Evolutionary conservation across 2,329 filamentous ascomycete genomes (phyloP), one percentile per base, ranked within the genome.

Genomic region (Sordariomycetes sp.): DNA sequence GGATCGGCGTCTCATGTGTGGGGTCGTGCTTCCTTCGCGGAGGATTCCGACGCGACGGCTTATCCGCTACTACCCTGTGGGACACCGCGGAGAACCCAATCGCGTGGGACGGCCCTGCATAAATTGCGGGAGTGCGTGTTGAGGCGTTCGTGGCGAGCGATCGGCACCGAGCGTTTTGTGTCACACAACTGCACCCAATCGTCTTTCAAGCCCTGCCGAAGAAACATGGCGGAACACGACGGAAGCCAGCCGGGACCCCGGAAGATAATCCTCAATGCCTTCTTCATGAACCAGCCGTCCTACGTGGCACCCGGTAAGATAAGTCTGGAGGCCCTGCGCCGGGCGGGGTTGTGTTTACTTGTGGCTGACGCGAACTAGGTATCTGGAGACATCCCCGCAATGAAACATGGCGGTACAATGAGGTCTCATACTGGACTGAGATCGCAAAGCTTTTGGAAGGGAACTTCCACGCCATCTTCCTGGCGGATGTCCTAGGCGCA

Each of bases 401-500:
- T 22, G 60, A 63, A 40, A 62, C 61, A 1, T 57, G 58, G 10
- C 57, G 62, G 34, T 64, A 65, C 57, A 65, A 58, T n/a, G 60
- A 61, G 12, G 16, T 65, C 11, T 58, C 72, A 20, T 72, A 76
- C 62, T 80, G 77, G 77, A 72, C 75, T 2, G 63, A 70, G 1
- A 63, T 79, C 1, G 77, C 77, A 1, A 71, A 77, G 57, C 69
- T 79, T 2, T 75, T 79, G 46, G 70, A 71, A 12, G 75, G 74
- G 24, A 76, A 76, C 35, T 78, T 79, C 61, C 76, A 79, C 60
- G 75, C 72, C 12, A 72, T 79, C 50, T 79, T 79, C 67, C 72
- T 80, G 53, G 77, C 77, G 3, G 77, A 79, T 60, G 73, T 77
- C 2, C 68, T 78, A 0, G 75, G 75, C 2, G 70, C 71, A 22